A percentile compares a stretch with the other conserved stretches of the same genome.
These are phyloP conservation scores for Coccomyxa sp. DNA, from an alignment of 139 green algal species.

Conservation along the genomic window DNA sequence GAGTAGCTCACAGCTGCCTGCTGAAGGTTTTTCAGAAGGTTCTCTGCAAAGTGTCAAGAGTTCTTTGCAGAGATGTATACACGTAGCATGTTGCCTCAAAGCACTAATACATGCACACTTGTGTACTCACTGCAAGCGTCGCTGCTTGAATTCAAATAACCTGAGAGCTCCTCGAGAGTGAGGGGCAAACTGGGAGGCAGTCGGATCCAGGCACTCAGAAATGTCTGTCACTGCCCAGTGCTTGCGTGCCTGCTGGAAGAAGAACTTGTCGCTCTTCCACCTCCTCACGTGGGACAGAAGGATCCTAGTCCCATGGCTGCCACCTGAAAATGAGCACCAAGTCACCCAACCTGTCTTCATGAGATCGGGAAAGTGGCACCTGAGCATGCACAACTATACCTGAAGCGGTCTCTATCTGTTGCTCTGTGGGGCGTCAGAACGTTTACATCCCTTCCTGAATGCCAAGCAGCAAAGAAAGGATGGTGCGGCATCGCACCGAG, in stretches of 20 bases:
- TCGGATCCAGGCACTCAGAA: background rate
- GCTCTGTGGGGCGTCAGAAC: no score
- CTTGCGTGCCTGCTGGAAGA: conserved; percentile 14
- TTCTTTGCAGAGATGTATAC: no score
- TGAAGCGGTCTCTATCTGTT: no score
- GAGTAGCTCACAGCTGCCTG: no score
- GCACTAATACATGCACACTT: no score
- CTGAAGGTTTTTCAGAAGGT: no score
- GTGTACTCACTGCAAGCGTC: no score
- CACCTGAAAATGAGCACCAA: background rate
- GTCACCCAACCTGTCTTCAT: background rate
- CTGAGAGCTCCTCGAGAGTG: conserved; percentile 4
- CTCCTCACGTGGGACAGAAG: conserved; percentile 18
- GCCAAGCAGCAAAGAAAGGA: no score
- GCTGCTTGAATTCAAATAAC: background rate
- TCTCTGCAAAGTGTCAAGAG: no score
- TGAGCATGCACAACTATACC: background rate
- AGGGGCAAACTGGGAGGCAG: background rate
- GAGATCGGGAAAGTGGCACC: background rate
- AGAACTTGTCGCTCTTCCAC: conserved; percentile 20
- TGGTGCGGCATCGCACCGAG: conserved; percentile 6
- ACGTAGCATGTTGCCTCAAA: no score
- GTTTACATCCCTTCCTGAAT: no score
- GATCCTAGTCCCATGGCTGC: background rate
- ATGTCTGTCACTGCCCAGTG: conserved; percentile 10